A percentile compares a stretch with the other conserved stretches of the same genome.
Evolutionary conservation across 495 filamentous ascomycete species (phyloP).

Genomic region (Talaromyces stipitatus): DNA sequence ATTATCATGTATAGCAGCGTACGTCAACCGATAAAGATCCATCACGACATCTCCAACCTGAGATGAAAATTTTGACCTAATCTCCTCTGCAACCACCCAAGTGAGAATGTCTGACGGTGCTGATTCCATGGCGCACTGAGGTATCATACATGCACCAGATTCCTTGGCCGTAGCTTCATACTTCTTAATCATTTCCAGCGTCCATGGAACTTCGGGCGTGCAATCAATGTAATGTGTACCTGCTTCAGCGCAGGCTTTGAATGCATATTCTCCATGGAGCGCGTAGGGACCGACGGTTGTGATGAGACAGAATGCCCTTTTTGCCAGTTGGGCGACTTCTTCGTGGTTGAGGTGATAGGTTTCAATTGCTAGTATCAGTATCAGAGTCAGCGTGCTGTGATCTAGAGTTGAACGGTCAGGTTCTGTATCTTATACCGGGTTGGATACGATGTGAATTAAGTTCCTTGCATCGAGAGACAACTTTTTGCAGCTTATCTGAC

Average conservation of each 20-base stretch:
- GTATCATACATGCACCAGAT: constrained; percentile 64
- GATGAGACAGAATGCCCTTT: constrained; percentile 64
- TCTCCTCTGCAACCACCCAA: constrained; percentile 46
- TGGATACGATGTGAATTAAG: constrained; percentile 54
- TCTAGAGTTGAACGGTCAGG: neutral
- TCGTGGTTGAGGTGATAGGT: constrained; percentile 45
- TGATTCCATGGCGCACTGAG: constrained; percentile 66
- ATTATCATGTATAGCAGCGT: neutral
- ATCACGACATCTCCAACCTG: constrained; percentile 44
- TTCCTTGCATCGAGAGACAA: constrained; percentile 45
- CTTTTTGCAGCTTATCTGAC: constrained; percentile 48
- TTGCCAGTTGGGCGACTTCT: constrained; percentile 47
- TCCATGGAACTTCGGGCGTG: constrained; percentile 69
- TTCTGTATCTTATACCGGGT: constrained; percentile 33
- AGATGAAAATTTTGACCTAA: constrained; percentile 40
- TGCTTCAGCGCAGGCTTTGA: constrained; percentile 64
- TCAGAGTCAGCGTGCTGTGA: neutral
- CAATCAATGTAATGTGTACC: constrained; percentile 76
- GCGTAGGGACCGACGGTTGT: constrained; percentile 67
- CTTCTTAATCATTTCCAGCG: constrained; percentile 60
- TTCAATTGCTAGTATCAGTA: constrained; percentile 45
- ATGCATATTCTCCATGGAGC: constrained; percentile 56
- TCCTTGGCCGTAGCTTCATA: constrained; percentile 55
- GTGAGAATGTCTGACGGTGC: constrained; percentile 63
- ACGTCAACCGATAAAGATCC: constrained; percentile 44